These are phyloP conservation scores for Kwoniella europaea DNA, from an alignment of 768 basidiomycete species.

Conservation along the genomic window DNA sequence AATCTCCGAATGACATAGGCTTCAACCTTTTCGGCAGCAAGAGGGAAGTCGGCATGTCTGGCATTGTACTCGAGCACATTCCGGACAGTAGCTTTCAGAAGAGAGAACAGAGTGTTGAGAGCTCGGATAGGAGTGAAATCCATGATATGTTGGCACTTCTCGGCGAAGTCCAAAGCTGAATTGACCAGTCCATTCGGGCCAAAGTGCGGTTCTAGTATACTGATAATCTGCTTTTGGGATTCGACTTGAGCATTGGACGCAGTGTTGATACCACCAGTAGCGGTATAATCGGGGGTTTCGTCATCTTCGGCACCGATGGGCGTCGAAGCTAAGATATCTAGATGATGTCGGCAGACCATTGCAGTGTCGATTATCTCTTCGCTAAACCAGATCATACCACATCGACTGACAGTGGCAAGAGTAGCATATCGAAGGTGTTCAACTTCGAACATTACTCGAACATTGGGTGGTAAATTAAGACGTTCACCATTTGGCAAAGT, in stretches of 20 bases:
- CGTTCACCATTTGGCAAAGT: slow-evolving; percentile 98
- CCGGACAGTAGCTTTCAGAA: slow-evolving; percentile 92
- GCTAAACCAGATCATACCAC: slow-evolving; percentile 99
- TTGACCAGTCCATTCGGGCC: slow-evolving; percentile 78
- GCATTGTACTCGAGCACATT: slow-evolving; percentile 93
- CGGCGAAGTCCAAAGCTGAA: slow-evolving; percentile 76
- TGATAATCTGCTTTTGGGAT: slow-evolving; percentile 61
- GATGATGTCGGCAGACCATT: slow-evolving; percentile 91
- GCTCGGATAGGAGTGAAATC: slow-evolving; percentile 92
- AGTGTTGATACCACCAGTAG: slow-evolving; percentile 64
- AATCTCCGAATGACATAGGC: slow-evolving; percentile 89
- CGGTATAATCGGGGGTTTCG: slow-evolving; percentile 62
- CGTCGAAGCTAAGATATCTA: slow-evolving; percentile 72
- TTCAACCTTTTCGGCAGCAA: slow-evolving; percentile 79
- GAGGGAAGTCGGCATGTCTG: slow-evolving; percentile 93
- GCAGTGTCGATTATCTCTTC: slow-evolving; percentile 88
- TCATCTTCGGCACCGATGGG: slow-evolving; percentile 91
- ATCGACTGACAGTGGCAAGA: slow-evolving; percentile 97
- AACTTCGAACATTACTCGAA: slow-evolving; percentile 99
- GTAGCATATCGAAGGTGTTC: slow-evolving; percentile 97
- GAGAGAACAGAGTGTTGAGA: slow-evolving; percentile 92
- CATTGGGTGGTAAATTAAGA: slow-evolving; percentile 92
- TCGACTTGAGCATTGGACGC: slow-evolving; percentile 13
- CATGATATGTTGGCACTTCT: slow-evolving; percentile 96
- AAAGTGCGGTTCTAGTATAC: slow-evolving; percentile 81